phyloP scores from a whole-genome alignment of 345 rosid genomes.

The Melaleuca quinquenervia region DNA sequence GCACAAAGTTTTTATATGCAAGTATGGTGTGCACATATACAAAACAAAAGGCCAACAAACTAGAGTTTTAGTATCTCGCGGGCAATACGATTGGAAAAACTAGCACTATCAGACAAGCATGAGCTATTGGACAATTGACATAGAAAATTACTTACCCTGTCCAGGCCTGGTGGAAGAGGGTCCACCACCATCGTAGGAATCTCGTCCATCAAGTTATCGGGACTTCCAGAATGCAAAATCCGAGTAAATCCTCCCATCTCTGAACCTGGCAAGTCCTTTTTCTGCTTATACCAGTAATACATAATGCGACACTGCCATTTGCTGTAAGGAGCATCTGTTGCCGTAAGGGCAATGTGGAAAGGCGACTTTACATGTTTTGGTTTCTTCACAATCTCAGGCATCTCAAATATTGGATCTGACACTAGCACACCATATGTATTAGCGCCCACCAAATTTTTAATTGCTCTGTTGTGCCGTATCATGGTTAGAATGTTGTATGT shows the following conservation, averaged over 20 bases:
- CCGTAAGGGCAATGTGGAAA: conserved; percentile 85
- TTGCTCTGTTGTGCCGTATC: conserved; percentile 32
- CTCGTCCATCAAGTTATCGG: conserved; percentile 88
- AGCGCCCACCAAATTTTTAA: conserved; percentile 12
- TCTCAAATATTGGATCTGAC: conserved; percentile 60
- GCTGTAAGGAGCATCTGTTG: conserved; percentile 79
- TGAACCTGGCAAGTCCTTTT: conserved; percentile 66
- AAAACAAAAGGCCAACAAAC: neutral
- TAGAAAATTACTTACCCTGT: conserved; percentile 38
- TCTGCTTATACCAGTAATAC: conserved; percentile 91
- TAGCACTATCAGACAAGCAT: neutral
- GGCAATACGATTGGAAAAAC: neutral
- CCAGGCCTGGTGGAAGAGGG: conserved; percentile 90
- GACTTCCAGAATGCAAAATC: conserved; percentile 75
- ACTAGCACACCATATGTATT: conserved; percentile 19
- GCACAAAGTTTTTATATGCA: neutral
- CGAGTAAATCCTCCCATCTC: conserved; percentile 97
- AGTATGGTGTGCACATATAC: neutral
- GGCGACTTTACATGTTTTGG: conserved; percentile 23
- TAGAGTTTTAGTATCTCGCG: neutral
- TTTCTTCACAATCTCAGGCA: conserved; percentile 41
- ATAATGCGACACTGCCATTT: conserved; percentile 96
- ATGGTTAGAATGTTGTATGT: conserved; percentile 66
- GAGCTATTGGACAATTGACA: neutral
- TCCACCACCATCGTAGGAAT: conserved; percentile 82